Conservation (phyloP, 2,329 filamentous ascomycete genomes). For the Colletotrichum nymphaeae region DNA sequence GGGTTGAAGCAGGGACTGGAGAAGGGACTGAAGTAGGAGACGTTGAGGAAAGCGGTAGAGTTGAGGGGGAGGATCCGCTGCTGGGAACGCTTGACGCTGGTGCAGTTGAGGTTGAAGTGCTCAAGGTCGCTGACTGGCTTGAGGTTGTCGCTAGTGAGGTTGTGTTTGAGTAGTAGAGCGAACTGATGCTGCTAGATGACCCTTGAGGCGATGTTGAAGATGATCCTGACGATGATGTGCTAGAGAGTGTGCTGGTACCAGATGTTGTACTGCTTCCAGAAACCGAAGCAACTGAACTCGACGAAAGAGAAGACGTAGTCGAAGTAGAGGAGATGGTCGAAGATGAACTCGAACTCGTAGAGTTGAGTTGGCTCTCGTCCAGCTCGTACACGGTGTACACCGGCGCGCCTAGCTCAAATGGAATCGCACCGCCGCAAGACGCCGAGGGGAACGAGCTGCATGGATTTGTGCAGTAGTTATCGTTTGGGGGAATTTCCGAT, state of each 20-base stretch:
- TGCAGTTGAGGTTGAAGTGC: not conserved
- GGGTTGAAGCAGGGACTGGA: not conserved
- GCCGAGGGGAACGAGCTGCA: not conserved
- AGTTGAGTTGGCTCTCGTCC: not conserved
- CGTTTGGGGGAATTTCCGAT: not conserved
- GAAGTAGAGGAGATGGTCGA: not conserved
- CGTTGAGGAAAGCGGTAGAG: not conserved
- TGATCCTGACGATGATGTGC: not conserved
- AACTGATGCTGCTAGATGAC: not conserved
- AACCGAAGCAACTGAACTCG: not conserved
- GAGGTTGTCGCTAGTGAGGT: not conserved
- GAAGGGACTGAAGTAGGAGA: too few relatives aligned
- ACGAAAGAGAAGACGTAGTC: not conserved
- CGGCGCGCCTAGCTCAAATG: not conserved
- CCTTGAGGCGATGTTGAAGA: too few relatives aligned
- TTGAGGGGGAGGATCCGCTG: not conserved
- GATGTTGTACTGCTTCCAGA: too few relatives aligned
- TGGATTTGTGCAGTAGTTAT: not conserved
- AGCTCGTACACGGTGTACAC: not conserved
- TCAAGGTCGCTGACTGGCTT: not conserved
- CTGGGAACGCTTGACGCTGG: not conserved
- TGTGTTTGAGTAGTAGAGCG: not conserved
- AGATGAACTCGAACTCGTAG: not conserved
- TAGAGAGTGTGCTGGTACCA: not conserved
- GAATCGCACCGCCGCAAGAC: not conserved